Evolutionary conservation across 257 asterid species (phyloP).

Genomic region (Coffea canephora): DNA sequence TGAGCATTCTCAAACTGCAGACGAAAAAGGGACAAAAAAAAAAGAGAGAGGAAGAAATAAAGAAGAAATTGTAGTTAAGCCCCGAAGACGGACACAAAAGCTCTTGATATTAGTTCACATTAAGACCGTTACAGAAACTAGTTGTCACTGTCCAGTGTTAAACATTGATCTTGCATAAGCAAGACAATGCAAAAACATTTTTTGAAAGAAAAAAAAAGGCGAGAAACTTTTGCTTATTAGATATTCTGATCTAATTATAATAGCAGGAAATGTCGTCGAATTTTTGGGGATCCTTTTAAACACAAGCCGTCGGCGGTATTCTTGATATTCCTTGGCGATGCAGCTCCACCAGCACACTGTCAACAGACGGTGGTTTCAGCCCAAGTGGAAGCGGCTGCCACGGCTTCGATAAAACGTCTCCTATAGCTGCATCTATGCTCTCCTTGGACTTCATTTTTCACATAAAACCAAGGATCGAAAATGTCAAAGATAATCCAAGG

Average conservation of each 20-base stretch:
- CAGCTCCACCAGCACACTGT: constrained; percentile 75
- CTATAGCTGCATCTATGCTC: constrained; percentile 90
- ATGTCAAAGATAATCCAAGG: neutral
- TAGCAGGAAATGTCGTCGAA: constrained; percentile 67
- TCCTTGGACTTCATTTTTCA: constrained; percentile 67
- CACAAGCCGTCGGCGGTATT: constrained; percentile 60
- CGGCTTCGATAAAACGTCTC: constrained; percentile 84
- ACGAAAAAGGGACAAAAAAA: no score
- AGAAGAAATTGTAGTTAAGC: neutral
- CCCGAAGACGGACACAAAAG: neutral
- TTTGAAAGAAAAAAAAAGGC: neutral
- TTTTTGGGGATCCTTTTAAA: constrained; percentile 33
- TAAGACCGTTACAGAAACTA: constrained; percentile 10
- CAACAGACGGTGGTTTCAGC: constrained; percentile 75
- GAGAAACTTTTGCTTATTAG: neutral
- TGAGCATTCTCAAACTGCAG: no score
- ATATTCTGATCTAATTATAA: constrained; percentile 11
- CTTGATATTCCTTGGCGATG: constrained; percentile 80
- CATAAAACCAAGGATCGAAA: neutral
- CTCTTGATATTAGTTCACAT: constrained; percentile 6
- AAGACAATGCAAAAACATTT: constrained; percentile 23
- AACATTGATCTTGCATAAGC: constrained; percentile 25
- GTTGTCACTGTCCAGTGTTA: constrained; percentile 10
- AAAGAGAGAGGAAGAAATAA: neutral
- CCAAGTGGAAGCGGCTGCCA: constrained; percentile 97